Percentiles rank a stretch among this genome's conserved stretches.
phyloP scores from a whole-genome alignment of 345 rosid genomes.

The Salix viminalis region DNA sequence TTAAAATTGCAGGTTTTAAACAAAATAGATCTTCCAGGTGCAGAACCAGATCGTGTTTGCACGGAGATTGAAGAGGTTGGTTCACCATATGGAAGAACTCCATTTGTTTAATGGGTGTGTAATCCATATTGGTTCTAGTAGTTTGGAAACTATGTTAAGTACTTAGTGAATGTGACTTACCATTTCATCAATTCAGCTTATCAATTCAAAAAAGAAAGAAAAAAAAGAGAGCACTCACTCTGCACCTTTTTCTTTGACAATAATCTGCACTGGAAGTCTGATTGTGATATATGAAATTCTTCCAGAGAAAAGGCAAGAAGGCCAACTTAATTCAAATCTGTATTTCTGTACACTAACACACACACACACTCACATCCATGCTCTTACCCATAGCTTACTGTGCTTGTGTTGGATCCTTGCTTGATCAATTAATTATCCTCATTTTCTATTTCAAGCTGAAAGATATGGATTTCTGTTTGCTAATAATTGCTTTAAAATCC shows the following conservation, averaged over 20 bases:
- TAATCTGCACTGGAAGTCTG: background rate
- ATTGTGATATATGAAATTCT: background rate
- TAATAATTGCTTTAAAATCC: background rate
- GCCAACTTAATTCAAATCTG: background rate
- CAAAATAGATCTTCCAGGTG: constrained; percentile 99
- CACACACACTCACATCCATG: background rate
- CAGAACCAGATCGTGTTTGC: constrained; percentile 76
- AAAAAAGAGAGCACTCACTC: background rate
- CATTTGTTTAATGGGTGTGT: constrained; percentile 32
- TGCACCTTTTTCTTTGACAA: background rate
- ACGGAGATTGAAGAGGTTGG: constrained; percentile 98
- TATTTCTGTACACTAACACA: background rate
- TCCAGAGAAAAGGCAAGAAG: background rate
- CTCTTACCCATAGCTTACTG: background rate
- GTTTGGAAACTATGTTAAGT: background rate
- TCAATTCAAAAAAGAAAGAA: no score
- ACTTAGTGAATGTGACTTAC: background rate
- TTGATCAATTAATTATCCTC: constrained; percentile 4
- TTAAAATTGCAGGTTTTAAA: constrained; percentile 61
- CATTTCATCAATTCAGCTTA: background rate
- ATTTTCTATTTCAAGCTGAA: constrained; percentile 19
- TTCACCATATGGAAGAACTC: constrained; percentile 27
- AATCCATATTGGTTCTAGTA: constrained; percentile 15
- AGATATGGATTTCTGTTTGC: background rate
- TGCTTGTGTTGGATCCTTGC: background rate